Percentiles rank a stretch among this genome's conserved stretches.
These are phyloP conservation scores for Styphnolobium japonicum DNA, from an alignment of 306 rosid species.

Conservation along the genomic window DNA sequence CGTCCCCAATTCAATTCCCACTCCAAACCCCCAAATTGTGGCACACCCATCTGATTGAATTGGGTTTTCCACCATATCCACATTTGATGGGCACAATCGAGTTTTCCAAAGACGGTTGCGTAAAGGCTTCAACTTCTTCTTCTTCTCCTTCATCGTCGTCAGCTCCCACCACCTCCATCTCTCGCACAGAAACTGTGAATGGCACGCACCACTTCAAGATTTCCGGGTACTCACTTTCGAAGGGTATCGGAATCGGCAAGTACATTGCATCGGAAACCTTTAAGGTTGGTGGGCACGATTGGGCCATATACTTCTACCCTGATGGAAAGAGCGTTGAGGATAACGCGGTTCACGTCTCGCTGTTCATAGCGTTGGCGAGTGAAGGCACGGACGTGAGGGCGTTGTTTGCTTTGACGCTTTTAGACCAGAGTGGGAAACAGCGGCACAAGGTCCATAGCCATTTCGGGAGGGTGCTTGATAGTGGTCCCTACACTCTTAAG, in stretches of 20 bases:
- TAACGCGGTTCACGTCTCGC: constrained; percentile 49
- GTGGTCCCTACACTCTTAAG: constrained; percentile 64
- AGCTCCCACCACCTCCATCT: constrained; percentile 36
- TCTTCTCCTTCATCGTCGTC: constrained; percentile 11
- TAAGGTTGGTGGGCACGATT: constrained; percentile 53
- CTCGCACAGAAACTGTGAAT: constrained; percentile 52
- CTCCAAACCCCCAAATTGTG: background rate
- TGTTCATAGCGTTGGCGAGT: constrained; percentile 58
- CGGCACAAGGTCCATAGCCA: constrained; percentile 71
- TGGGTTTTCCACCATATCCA: background rate
- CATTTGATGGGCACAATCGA: constrained; percentile 57
- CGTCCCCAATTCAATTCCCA: background rate
- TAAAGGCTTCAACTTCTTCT: constrained; percentile 1
- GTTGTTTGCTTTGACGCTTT: constrained; percentile 51
- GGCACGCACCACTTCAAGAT: constrained; percentile 55
- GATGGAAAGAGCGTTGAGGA: constrained; percentile 64
- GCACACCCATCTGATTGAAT: background rate
- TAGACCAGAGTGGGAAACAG: constrained; percentile 58
- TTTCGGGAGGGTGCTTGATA: constrained; percentile 50
- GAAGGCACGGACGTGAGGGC: constrained; percentile 64
- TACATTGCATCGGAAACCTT: constrained; percentile 58
- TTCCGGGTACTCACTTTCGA: constrained; percentile 51
- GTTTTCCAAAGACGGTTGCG: constrained; percentile 13
- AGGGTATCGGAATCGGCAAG: constrained; percentile 61
- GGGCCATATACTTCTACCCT: constrained; percentile 70